A percentile compares a stretch with the other conserved stretches of the same genome.
Conservation (phyloP, 1,139 yeast genomes). For the Diutina neorugosa region DNA sequence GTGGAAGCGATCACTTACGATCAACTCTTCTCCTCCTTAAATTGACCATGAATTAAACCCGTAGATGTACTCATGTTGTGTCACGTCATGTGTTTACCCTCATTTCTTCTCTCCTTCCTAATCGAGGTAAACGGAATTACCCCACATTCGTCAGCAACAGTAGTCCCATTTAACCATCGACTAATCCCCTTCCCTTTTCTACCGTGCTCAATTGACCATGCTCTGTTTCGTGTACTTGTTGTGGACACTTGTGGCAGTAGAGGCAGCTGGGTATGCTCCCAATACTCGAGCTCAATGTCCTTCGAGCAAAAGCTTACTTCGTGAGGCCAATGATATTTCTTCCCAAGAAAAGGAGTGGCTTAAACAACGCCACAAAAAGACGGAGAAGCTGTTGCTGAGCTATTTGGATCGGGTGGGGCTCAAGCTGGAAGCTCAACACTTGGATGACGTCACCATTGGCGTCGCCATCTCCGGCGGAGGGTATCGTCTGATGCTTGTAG, state of each 20-base stretch:
- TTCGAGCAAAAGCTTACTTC: slow-evolving; percentile 7
- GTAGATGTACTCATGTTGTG: too few relatives aligned
- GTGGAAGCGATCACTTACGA: too few relatives aligned
- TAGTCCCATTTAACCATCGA: too few relatives aligned
- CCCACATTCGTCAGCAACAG: too few relatives aligned
- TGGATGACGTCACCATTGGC: background rate
- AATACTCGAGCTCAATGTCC: too few relatives aligned
- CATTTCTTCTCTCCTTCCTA: too few relatives aligned
- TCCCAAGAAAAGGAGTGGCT: slow-evolving; percentile 16
- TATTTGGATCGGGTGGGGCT: background rate
- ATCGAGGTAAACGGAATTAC: too few relatives aligned
- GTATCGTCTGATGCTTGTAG: slow-evolving; percentile 2
- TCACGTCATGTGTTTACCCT: too few relatives aligned
- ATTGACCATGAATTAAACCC: too few relatives aligned
- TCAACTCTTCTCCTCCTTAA: too few relatives aligned
- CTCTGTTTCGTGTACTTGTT: background rate
- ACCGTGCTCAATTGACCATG: too few relatives aligned
- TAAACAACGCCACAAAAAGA: background rate
- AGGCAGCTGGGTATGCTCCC: slow-evolving; percentile 6
- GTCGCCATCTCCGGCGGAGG: background rate
- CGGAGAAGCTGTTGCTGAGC: background rate
- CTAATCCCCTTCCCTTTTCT: too few relatives aligned
- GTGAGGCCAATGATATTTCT: slow-evolving; percentile 24
- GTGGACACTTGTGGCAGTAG: background rate
- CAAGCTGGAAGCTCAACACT: background rate